Percentiles rank a stretch among this genome's conserved stretches.
Conservation (phyloP, 257 asterid genomes). For the Solanum etuberosum region DNA sequence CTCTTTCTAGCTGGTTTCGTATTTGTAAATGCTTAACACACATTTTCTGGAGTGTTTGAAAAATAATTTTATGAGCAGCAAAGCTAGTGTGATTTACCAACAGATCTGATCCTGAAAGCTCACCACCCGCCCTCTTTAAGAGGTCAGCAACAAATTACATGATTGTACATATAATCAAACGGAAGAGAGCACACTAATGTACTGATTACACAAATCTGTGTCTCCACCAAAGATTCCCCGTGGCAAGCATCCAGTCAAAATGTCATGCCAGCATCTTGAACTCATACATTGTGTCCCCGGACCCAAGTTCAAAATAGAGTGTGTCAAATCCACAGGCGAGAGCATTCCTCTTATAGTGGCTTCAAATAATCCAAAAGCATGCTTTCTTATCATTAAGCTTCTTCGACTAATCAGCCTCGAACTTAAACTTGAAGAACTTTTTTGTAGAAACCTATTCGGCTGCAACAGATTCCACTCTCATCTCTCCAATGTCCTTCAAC, state of each 20-base stretch:
- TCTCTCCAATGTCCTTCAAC: slow-evolving; percentile 9
- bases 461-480: slow-evolving; percentile 12
- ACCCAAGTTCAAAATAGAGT: background rate
- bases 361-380: background rate
- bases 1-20: background rate
- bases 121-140: background rate
- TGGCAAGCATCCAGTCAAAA: background rate
- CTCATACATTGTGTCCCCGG: background rate
- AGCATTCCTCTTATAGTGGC: background rate
- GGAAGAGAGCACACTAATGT: background rate
- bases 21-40: background rate
- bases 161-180: background rate
- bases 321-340: background rate
- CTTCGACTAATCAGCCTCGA: background rate
- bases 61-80: background rate
- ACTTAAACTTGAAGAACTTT: background rate
- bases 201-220: background rate
- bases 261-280: background rate
- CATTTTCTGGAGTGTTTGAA: background rate
- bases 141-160: background rate
- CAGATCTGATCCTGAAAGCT: background rate
- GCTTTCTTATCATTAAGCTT: background rate
- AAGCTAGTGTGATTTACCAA: background rate
- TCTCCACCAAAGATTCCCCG: background rate
- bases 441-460: slow-evolving; percentile 4